Evolutionary conservation across 345 rosid species (phyloP), one percentile per base, ranked within the genome.

Genomic region (Pugionium dolabratum): DNA sequence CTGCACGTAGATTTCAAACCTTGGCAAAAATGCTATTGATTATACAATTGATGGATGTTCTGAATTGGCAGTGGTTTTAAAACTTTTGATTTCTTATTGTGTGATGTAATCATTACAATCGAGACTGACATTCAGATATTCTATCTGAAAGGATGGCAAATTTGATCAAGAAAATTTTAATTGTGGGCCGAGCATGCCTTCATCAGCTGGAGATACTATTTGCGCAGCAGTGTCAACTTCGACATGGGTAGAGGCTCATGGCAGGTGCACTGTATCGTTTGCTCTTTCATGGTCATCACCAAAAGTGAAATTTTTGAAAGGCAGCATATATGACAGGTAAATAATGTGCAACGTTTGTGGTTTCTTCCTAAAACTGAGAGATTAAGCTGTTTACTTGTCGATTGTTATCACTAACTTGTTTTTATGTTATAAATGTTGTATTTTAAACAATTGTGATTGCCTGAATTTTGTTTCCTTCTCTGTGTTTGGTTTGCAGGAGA

Each of bases 211-310:
- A 71, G 96, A 94, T 71, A 81, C 92, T 33, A 78, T 81, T 51
- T 88, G 99, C 52, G 99, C 99, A 55, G 99, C 99, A 7, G 96
- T 94, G 49, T 86, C 99, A 46, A 95, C 99, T 71, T 81, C 96
- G 39, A 86, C 97, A 67, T 94, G 99, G 99, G 97, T 94, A 55
- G 97, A 90, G 78, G 90, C 99, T 65, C 97, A 90, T 71, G 97
- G 99, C 69, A 94, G 79, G 79, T 90, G 99, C 71, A 94, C 96
- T 30, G 82, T 94, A 43, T 76, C 96, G 54, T 94, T 94, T 86
- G 84, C 96, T 71, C 92, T 94, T 73, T 85, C 99, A 51, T 94
- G 99, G 99, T 90, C 97, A 56, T 94, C 97, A 39, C 99, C 97
- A 35, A 85, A 85, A 83, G 82, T 94, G 71, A 94, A 83, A 70